These are phyloP conservation scores for Botryosphaeria dothidea DNA, from an alignment of 2,329 filamentous ascomycete genomes.

Conservation along the genomic window DNA sequence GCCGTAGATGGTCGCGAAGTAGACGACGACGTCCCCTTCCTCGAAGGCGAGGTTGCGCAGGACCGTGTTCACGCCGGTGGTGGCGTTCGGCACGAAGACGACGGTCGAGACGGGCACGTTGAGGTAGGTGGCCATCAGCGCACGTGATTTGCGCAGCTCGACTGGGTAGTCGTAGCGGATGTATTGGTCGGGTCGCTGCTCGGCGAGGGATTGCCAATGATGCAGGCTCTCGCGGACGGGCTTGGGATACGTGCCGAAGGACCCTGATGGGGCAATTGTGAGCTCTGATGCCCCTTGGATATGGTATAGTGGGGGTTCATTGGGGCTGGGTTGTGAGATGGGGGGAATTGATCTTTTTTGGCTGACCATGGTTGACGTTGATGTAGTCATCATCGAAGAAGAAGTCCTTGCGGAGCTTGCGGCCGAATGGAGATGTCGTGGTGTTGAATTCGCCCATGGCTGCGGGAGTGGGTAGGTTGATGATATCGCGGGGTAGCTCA, in stretches of 20 bases:
- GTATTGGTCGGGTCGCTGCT: conserved; percentile 73
- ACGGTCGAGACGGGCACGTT: conserved; percentile 65
- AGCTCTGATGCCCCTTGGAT: background rate
- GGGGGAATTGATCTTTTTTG: background rate
- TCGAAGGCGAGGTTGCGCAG: conserved; percentile 73
- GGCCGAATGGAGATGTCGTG: conserved; percentile 47
- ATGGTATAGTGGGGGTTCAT: background rate
- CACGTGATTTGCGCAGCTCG: conserved; percentile 65
- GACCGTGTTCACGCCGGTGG: conserved; percentile 74
- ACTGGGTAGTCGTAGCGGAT: conserved; percentile 67
- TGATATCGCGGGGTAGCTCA: background rate
- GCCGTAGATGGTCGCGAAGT: conserved; percentile 78
- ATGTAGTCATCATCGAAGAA: conserved; percentile 66
- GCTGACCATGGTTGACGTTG: conserved; percentile 75
- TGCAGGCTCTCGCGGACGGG: conserved; percentile 61
- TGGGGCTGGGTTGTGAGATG: background rate
- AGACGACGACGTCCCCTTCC: conserved; percentile 72
- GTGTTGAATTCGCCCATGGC: background rate
- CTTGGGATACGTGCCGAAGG: conserved; percentile 75
- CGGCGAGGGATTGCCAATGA: conserved; percentile 65
- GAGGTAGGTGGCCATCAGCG: conserved; percentile 65
- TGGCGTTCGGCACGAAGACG: conserved; percentile 82
- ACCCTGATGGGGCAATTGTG: conserved; percentile 54
- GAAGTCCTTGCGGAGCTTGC: conserved; percentile 64
- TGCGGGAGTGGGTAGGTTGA: background rate